Evolutionary conservation across 176 grass and related monocot genomes (phyloP).

Genomic region (Melocanna baccifera): DNA sequence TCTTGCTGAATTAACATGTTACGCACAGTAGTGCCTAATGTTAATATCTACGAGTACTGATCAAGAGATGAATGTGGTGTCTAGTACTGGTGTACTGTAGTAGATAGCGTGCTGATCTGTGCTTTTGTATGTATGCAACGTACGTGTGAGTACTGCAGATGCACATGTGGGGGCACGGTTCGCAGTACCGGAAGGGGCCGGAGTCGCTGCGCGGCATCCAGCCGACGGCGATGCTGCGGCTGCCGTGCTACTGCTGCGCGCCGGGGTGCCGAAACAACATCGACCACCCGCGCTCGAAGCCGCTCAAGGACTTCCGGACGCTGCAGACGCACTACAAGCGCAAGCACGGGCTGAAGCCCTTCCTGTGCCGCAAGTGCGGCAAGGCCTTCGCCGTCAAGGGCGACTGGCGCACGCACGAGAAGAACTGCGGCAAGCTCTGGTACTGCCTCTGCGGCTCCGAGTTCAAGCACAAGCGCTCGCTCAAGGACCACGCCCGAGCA

Average conservation of each 20-base stretch:
- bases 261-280: slow-evolving; percentile 92
- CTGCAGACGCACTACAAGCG: slow-evolving; percentile 99
- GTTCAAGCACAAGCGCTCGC: slow-evolving; percentile 81
- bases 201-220: slow-evolving; percentile 89
- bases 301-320: slow-evolving; percentile 95
- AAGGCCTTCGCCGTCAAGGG: slow-evolving; percentile 93
- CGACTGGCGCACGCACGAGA: slow-evolving; percentile 98
- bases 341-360: slow-evolving; percentile 85
- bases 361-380: slow-evolving; percentile 90
- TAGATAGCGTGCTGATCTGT: not conserved
- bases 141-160: slow-evolving; percentile 43
- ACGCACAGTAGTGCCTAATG: not conserved
- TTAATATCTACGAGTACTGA: not conserved
- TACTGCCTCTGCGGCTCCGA: slow-evolving; percentile 77
- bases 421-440: slow-evolving; percentile 96
- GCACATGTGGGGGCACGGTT: slow-evolving; percentile 99
- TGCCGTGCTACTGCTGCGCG: slow-evolving; percentile 91
- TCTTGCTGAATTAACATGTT: not conserved
- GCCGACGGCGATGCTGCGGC: slow-evolving; percentile 90
- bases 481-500: slow-evolving; percentile 74
- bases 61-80: not conserved
- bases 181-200: slow-evolving; percentile 82
- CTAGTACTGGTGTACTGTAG: not conserved
- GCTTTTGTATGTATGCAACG: not conserved
- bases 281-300: slow-evolving; percentile 83